Evolutionary conservation across 2,329 filamentous ascomycete species (phyloP), one percentile per base, ranked within the genome.

Genomic region (Xylaria sp.): DNA sequence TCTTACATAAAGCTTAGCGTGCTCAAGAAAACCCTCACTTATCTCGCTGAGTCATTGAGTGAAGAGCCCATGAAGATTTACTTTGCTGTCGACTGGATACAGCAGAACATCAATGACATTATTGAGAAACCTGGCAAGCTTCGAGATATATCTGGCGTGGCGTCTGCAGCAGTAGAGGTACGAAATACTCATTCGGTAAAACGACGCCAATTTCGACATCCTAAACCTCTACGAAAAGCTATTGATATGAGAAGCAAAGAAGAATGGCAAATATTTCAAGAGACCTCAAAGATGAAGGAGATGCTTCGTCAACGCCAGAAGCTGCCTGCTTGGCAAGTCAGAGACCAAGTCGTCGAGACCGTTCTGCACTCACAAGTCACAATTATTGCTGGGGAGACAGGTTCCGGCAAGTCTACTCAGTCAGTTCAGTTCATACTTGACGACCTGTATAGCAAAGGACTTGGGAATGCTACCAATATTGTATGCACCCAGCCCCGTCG

Each of bases 361-460:
- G 92, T 99, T 55, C 86, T 86, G 47, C 82, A 85, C 4, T 89
- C 95, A 74, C 91, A 97, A 78, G 94, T 99, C 57, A 97, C 93
- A 0, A 97, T 99, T 74, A 96, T 99, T 73, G 96, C 94, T 49
- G 96, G 96, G 72, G 96, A 98, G 80, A 99, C 96, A 3, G 96
- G 96, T 60, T 97, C 93, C 20, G 96, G 96, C 76, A 99, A 99
- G 80, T 97, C 93, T 55, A 98, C 96, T 0, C 96, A 99, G 78
- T 96, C 93, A 2, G 93, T 98, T 38, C 96, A 99, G 78, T 99
- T 98, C 78, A 86, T 99, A 49, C 84, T 99, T 1, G 96, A 99
- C 74, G 93, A 98, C 73, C 83, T 98, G 69, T 97, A 97, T 73
- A 85, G 87, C 68, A 85, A 87, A 51, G 88, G 90, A 7, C 84